phyloP scores from a whole-genome alignment of 2,329 filamentous ascomycete species.

The Thermothelomyces thermophilus region DNA sequence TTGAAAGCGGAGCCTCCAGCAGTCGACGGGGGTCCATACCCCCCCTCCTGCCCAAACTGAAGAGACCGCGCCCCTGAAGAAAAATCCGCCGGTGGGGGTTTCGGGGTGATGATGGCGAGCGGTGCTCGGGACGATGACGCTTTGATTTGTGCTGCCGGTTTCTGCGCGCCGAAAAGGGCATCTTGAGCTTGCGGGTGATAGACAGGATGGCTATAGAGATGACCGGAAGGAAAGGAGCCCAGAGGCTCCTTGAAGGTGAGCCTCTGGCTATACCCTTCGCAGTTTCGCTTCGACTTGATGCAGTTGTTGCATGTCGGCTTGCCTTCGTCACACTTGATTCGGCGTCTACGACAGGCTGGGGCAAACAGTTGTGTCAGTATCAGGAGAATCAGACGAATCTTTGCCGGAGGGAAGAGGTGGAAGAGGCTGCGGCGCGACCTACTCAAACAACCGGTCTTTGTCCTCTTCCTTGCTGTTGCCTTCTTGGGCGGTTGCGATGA shows the following conservation, averaged over 20 bases:
- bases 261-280: constrained; percentile 76
- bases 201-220: constrained; percentile 38
- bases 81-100: constrained; percentile 37
- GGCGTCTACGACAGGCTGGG: constrained; percentile 79
- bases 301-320: constrained; percentile 77
- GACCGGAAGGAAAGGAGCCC: constrained; percentile 49
- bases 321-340: constrained; percentile 96
- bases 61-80: constrained; percentile 29
- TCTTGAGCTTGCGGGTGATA: constrained; percentile 41
- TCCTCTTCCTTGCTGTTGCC: constrained; percentile 56
- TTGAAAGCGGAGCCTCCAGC: constrained; percentile 16
- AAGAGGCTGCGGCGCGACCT: constrained; percentile 33
- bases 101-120: constrained; percentile 46
- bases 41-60: constrained; percentile 25
- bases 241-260: constrained; percentile 73
- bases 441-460: constrained; percentile 91
- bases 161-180: constrained; percentile 38
- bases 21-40: constrained; percentile 28
- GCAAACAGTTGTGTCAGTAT: no score
- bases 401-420: constrained; percentile 16
- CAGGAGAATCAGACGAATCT: constrained; percentile 10
- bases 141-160: constrained; percentile 37
- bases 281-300: constrained; percentile 76
- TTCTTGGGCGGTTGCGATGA: constrained; percentile 37
- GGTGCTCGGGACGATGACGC: constrained; percentile 33